Percentiles rank a stretch among this genome's conserved stretches.
These are phyloP conservation scores for Castanospermum australe DNA, from an alignment of 306 rosid genomes.

Conservation along the genomic window DNA sequence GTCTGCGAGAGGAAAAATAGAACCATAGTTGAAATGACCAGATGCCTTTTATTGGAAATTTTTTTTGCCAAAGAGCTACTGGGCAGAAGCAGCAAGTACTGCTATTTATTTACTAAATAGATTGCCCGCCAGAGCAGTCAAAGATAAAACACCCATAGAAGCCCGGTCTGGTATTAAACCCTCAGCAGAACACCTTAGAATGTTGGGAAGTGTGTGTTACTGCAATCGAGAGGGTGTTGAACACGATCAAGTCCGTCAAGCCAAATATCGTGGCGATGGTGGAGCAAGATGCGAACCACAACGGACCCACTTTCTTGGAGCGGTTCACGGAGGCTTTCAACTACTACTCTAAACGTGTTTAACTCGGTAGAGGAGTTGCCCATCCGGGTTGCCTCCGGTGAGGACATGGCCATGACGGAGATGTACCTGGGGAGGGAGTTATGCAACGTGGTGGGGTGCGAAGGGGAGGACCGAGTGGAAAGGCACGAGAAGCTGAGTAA, in stretches of 20 bases:
- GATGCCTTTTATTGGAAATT: background rate
- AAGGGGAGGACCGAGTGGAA: conserved; percentile 62
- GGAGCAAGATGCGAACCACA: conserved; percentile 68
- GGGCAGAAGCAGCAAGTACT: background rate
- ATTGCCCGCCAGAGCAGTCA: too few species aligned
- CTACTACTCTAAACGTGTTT: conserved; percentile 59
- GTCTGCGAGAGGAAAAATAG: background rate
- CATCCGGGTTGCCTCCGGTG: conserved; percentile 22
- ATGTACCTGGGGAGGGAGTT: conserved; percentile 60
- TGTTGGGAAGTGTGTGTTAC: too few species aligned
- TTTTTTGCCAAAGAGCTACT: background rate
- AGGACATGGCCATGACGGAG: conserved; percentile 55
- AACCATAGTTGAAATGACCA: background rate
- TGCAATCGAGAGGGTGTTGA: conserved; percentile 47
- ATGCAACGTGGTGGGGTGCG: conserved; percentile 65
- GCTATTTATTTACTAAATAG: background rate
- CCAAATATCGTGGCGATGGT: conserved; percentile 58
- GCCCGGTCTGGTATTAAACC: too few species aligned
- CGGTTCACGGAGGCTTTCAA: conserved; percentile 67
- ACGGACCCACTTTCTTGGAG: conserved; percentile 50
- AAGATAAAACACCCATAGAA: too few species aligned
- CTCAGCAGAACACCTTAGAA: too few species aligned
- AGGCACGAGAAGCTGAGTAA: conserved; percentile 59
- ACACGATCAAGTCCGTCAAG: conserved; percentile 41
- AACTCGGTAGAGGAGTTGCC: conserved; percentile 62